These are phyloP conservation scores for Ceratobasidium sp. DNA, from an alignment of 1,284 basidiomycete genomes.

Conservation along the genomic window DNA sequence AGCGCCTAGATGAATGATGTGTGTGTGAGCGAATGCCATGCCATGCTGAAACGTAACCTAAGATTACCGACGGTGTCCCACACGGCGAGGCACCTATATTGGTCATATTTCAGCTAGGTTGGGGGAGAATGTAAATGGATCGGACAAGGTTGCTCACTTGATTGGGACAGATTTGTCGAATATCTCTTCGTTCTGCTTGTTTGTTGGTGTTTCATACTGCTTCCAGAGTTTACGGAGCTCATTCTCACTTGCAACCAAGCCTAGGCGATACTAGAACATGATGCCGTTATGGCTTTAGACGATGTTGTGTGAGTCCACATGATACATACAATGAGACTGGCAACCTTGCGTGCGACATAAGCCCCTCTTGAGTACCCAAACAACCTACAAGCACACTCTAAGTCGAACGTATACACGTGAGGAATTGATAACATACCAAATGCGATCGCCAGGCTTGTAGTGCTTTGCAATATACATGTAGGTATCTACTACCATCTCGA, in stretches of 20 bases:
- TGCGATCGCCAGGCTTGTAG: conserved; percentile 1
- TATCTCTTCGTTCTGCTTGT: no score
- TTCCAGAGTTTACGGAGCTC: conserved; percentile 28
- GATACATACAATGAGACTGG: conserved; percentile 43
- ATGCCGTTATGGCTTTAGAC: neutral
- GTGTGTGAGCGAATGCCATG: no score
- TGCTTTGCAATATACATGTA: conserved; percentile 12
- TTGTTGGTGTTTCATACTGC: neutral
- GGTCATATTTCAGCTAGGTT: no score
- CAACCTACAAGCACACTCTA: no score
- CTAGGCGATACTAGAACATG: conserved; percentile 29
- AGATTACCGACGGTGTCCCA: conserved; percentile 38
- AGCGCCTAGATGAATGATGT: neutral
- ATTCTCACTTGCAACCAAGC: conserved; percentile 12
- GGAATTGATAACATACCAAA: conserved; percentile 19
- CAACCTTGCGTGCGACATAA: conserved; percentile 46
- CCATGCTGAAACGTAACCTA: no score
- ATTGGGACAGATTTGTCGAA: no score
- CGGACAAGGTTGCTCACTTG: no score
- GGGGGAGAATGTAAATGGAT: no score
- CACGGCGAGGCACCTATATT: conserved; percentile 7
- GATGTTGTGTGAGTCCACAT: no score
- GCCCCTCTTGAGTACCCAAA: conserved; percentile 43
- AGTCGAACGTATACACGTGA: no score
- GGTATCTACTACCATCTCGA: neutral